phyloP scores from a whole-genome alignment of 768 basidiomycete genomes.

The Mycena vitilis region DNA sequence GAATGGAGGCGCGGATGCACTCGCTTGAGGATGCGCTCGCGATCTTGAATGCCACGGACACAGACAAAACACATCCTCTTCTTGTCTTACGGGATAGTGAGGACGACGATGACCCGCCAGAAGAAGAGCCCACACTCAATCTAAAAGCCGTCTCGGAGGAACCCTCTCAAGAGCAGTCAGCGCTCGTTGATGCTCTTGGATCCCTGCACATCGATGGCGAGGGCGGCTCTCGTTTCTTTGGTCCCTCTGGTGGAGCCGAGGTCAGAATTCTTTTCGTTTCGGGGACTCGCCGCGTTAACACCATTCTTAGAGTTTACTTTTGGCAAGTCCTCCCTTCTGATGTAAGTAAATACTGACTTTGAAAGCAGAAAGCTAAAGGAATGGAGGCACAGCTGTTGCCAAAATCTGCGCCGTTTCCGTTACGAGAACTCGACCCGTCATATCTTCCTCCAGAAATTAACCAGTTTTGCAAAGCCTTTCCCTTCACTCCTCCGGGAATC shows the following conservation, averaged over 20 bases:
- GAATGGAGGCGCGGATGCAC: slow-evolving; percentile 63
- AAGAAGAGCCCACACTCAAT: slow-evolving; percentile 42
- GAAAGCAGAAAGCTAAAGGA: slow-evolving; percentile 42
- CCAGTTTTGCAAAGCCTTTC: slow-evolving; percentile 57
- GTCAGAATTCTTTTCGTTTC: slow-evolving; percentile 42
- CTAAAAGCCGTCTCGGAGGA: slow-evolving; percentile 43
- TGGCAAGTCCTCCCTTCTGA: slow-evolving; percentile 46
- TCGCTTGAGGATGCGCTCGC: slow-evolving; percentile 66
- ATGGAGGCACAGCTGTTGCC: slow-evolving; percentile 36
- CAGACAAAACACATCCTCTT: slow-evolving; percentile 56
- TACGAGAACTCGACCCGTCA: slow-evolving; percentile 55
- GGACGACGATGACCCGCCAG: slow-evolving; percentile 43
- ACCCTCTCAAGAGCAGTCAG: slow-evolving; percentile 36
- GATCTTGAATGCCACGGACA: slow-evolving; percentile 55
- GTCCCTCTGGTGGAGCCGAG: slow-evolving; percentile 62
- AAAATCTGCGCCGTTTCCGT: slow-evolving; percentile 30
- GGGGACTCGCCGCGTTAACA: background rate
- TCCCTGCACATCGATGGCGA: slow-evolving; percentile 57
- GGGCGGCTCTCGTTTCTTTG: slow-evolving; percentile 57
- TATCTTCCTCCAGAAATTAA: slow-evolving; percentile 60
- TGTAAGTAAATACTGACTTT: slow-evolving; percentile 6
- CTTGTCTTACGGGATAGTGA: slow-evolving; percentile 43
- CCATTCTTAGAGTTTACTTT: slow-evolving; percentile 52
- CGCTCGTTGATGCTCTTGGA: slow-evolving; percentile 53
- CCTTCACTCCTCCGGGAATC: slow-evolving; percentile 55